These are phyloP conservation scores for Daldinia grandis DNA, from an alignment of 495 filamentous ascomycete species.

Conservation along the genomic window DNA sequence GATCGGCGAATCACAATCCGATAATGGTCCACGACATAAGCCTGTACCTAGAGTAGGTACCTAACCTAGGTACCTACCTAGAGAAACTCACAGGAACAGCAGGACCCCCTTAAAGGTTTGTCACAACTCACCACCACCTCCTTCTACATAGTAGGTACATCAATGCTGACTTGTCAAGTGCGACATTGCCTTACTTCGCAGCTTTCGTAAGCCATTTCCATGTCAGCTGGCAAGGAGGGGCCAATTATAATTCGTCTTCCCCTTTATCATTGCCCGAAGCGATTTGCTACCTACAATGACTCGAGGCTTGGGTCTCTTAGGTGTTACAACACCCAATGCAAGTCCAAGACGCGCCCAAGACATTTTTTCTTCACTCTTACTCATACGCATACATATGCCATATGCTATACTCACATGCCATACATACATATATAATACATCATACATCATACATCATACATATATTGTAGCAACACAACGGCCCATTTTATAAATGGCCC, in stretches of 20 bases:
- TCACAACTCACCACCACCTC: not conserved
- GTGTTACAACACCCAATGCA: constrained; percentile 1
- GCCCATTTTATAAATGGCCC: constrained; percentile 20
- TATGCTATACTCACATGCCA: too few species aligned
- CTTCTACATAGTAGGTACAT: too few species aligned
- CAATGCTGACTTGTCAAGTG: constrained; percentile 21
- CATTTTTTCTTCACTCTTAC: constrained; percentile 5
- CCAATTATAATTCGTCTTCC: constrained; percentile 19
- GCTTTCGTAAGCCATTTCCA: constrained; percentile 17
- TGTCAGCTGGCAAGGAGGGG: constrained; percentile 28
- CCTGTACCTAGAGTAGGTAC: constrained; percentile 6
- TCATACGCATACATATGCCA: not conserved
- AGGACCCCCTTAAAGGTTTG: not conserved
- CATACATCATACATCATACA: not conserved
- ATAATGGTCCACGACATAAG: constrained; percentile 31
- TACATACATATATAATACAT: not conserved
- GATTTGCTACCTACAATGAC: constrained; percentile 17
- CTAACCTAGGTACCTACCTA: not conserved
- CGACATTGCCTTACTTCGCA: constrained; percentile 27
- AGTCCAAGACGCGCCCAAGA: constrained; percentile 19
- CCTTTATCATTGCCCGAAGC: constrained; percentile 7
- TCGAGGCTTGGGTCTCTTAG: constrained; percentile 6
- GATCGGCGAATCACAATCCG: constrained; percentile 39
- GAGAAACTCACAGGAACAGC: not conserved
- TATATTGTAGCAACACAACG: constrained; percentile 24